A percentile compares a stretch with the other conserved stretches of the same genome.
These are phyloP conservation scores for Venturia asperata DNA, from an alignment of 2,329 filamentous ascomycete species.

Conservation along the genomic window DNA sequence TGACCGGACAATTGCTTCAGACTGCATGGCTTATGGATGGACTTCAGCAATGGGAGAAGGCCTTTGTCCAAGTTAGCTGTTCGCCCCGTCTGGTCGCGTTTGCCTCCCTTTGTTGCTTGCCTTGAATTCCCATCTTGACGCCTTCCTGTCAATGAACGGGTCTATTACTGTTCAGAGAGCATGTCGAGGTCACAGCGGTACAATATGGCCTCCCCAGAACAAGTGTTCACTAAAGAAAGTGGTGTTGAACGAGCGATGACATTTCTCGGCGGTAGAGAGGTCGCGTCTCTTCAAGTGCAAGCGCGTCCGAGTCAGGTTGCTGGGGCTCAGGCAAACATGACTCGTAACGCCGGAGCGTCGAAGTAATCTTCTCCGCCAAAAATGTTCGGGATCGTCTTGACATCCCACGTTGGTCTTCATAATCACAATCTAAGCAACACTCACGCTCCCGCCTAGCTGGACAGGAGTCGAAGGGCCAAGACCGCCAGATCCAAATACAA, in stretches of 20 bases:
- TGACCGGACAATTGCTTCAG: constrained; percentile 82
- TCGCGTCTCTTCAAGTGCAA: background rate
- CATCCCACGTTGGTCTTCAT: background rate
- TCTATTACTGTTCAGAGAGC: background rate
- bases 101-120: constrained; percentile 26
- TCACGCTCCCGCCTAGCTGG: no score
- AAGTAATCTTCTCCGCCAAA: constrained; percentile 5
- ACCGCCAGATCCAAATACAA: background rate
- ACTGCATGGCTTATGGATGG: constrained; percentile 82
- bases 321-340: background rate
- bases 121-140: constrained; percentile 36
- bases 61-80: constrained; percentile 44
- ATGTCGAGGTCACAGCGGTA: background rate
- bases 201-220: background rate
- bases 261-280: background rate
- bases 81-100: constrained; percentile 25
- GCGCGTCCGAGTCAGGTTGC: background rate
- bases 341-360: background rate
- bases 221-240: background rate
- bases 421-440: background rate
- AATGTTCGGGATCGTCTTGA: background rate
- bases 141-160: constrained; percentile 24
- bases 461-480: background rate
- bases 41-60: constrained; percentile 85
- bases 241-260: background rate